Conservation (phyloP, 176 grass and related monocot genomes). For the Oropetium thomaeum region DNA sequence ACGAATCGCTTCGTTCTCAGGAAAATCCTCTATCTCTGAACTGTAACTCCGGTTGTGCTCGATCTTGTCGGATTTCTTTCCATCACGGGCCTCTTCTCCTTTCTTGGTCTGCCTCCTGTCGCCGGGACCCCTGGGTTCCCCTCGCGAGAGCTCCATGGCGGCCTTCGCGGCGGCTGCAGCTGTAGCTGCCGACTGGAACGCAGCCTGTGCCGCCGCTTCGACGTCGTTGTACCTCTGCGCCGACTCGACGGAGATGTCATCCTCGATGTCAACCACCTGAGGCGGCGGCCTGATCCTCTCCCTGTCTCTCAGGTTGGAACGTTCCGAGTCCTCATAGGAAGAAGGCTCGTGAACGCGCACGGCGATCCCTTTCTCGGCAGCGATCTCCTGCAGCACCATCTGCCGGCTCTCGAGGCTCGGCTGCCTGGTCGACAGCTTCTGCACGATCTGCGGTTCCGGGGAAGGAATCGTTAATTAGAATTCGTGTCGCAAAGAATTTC, state of each 20-base stretch:
- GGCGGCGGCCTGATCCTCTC: conserved; percentile 3
- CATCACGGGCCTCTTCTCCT: not conserved
- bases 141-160: conserved; percentile 68
- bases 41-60: not conserved
- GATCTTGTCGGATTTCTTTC: not conserved
- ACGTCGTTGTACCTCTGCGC: conserved; percentile 56
- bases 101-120: conserved; percentile 1
- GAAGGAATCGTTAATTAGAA: not conserved
- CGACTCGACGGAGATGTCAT: not conserved
- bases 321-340: not conserved
- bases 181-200: conserved; percentile 64
- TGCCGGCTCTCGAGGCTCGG: conserved; percentile 66
- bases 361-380: conserved; percentile 65
- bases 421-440: conserved; percentile 70
- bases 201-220: conserved; percentile 69
- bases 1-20: not conserved
- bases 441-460: conserved; percentile 87
- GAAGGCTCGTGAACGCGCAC: conserved; percentile 38
- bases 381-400: conserved; percentile 73
- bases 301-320: conserved; percentile 4
- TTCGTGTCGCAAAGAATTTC: not conserved
- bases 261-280: not conserved
- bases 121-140: conserved; percentile 1
- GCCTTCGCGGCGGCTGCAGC: conserved; percentile 82
- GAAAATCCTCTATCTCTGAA: conserved; percentile 19